Evolutionary conservation across 179 eudicot genomes (phyloP).

Genomic region (Heliamphora pulchella): DNA sequence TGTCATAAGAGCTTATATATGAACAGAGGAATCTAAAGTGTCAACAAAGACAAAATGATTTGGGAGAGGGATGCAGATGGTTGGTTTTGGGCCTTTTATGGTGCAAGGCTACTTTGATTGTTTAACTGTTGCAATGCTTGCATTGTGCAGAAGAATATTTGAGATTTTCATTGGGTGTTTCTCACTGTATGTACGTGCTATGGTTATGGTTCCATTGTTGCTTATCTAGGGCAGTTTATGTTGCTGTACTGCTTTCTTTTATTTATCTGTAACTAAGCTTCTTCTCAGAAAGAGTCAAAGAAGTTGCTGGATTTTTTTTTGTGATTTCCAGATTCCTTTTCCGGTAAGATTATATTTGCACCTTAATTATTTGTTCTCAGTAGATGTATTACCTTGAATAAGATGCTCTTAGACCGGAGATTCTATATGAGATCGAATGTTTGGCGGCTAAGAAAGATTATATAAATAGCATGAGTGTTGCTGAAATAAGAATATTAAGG

Average conservation of each 20-base stretch:
- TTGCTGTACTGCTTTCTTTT: background rate
- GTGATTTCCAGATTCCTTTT: too few relatives aligned
- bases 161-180: background rate
- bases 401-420: too few relatives aligned
- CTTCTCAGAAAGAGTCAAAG: background rate
- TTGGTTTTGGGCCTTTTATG: background rate
- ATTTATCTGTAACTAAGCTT: background rate
- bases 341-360: background rate
- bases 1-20: background rate
- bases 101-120: slow-evolving; percentile 1
- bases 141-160: background rate
- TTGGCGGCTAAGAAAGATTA: too few relatives aligned
- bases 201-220: background rate
- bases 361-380: background rate
- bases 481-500: too few relatives aligned
- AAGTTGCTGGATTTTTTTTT: too few relatives aligned
- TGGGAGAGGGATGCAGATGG: background rate
- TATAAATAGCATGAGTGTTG: too few relatives aligned
- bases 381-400: background rate
- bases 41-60: background rate
- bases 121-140: background rate
- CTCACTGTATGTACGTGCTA: background rate
- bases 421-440: too few relatives aligned
- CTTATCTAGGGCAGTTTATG: background rate
- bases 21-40: background rate